Percentiles rank a stretch among this genome's conserved stretches.
These are phyloP conservation scores for Botryosphaeria dothidea DNA, from an alignment of 2,329 filamentous ascomycete species.

Conservation along the genomic window DNA sequence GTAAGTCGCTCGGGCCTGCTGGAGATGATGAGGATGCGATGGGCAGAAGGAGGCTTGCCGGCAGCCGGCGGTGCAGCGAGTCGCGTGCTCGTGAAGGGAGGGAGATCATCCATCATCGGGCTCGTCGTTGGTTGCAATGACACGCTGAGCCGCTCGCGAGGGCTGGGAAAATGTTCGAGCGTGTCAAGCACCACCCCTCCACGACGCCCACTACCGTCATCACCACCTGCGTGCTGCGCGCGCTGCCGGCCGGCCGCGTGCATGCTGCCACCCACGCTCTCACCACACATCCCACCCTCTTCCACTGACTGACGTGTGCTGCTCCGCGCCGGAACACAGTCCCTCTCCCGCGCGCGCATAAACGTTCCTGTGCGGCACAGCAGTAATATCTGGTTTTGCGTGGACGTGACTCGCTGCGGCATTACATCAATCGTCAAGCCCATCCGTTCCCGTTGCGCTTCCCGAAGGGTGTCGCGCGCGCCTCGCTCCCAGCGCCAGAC, in stretches of 20 bases:
- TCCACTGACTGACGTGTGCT: neutral
- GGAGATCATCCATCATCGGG: constrained; percentile 2
- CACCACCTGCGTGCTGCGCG: neutral
- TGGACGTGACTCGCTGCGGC: constrained; percentile 10
- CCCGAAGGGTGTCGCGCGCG: constrained; percentile 9
- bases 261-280: constrained; percentile 7
- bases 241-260: constrained; percentile 6
- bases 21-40: constrained; percentile 2
- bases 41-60: constrained; percentile 8
- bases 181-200: neutral
- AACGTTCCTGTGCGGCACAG: constrained; percentile 15
- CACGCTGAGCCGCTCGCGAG: constrained; percentile 6
- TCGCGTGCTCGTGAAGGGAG: constrained; percentile 7
- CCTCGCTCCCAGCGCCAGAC: neutral
- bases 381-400: constrained; percentile 12
- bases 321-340: neutral
- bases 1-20: neutral
- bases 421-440: constrained; percentile 19
- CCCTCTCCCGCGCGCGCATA: neutral
- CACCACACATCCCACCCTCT: neutral
- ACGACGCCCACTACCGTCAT: neutral
- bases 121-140: constrained; percentile 2
- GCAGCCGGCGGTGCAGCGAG: constrained; percentile 8
- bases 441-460: constrained; percentile 18
- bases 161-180: neutral